Evolutionary conservation across 140 eudicot species (phyloP).

Genomic region (Flaveria floridana): DNA sequence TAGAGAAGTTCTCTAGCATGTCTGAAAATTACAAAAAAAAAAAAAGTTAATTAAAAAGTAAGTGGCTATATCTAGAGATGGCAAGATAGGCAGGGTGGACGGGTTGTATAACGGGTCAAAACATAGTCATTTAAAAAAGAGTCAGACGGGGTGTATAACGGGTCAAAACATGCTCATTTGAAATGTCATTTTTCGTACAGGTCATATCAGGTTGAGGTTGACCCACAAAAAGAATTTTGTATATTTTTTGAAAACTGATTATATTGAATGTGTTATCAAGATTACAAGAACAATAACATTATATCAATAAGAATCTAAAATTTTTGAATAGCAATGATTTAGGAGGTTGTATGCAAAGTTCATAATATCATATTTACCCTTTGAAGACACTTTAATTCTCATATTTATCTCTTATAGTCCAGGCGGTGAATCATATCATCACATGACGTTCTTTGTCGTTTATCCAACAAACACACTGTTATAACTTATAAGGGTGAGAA

Average conservation of each 20-base stretch:
- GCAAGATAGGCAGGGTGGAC: neutral
- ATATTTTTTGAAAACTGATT: neutral
- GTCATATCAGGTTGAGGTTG: neutral
- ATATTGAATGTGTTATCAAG: neutral
- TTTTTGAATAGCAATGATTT: neutral
- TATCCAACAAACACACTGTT: neutral
- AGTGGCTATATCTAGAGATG: neutral
- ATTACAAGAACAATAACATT: neutral
- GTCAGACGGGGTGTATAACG: neutral
- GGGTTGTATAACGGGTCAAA: constrained; percentile 3
- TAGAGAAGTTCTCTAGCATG: constrained; percentile 57
- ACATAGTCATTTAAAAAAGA: neutral
- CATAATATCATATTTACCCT: neutral
- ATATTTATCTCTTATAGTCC: neutral
- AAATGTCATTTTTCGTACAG: neutral
- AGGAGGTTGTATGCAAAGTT: constrained; percentile 16
- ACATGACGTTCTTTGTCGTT: neutral
- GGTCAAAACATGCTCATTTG: constrained; percentile 5
- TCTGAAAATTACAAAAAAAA: constrained; percentile 38
- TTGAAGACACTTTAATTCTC: neutral
- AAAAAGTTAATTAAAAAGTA: neutral
- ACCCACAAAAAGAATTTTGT: constrained; percentile 4
- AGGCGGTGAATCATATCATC: neutral
- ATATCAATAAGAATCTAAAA: neutral
- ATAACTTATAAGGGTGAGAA: constrained; percentile 9